Percentiles rank a stretch among this genome's conserved stretches.
phyloP scores from a whole-genome alignment of 176 grass and related monocot genomes.

The Dendrocalamus sinicus region DNA sequence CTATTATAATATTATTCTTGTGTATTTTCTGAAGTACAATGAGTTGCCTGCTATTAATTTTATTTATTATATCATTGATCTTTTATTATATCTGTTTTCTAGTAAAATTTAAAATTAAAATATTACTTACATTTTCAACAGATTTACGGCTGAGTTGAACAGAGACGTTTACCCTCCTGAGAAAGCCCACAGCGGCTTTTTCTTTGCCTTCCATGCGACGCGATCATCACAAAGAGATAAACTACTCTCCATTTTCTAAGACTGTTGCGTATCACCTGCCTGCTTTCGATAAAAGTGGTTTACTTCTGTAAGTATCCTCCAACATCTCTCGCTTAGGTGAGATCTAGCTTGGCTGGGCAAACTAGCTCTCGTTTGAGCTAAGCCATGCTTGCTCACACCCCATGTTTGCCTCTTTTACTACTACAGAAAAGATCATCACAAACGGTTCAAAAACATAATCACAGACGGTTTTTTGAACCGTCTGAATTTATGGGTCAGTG shows the following conservation, averaged over 20 bases:
- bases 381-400: background rate
- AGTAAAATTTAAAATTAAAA: no score
- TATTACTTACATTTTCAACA: no score
- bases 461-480: no score
- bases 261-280: background rate
- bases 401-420: background rate
- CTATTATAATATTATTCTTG: no score
- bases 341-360: background rate
- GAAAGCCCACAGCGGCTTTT: slow-evolving; percentile 3
- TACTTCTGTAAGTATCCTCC: slow-evolving; percentile 2
- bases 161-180: background rate
- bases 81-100: no score
- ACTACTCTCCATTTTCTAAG: background rate
- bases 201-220: slow-evolving; percentile 24
- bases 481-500: no score
- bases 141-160: background rate
- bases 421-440: no score
- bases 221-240: background rate
- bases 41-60: no score
- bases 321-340: background rate
- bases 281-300: background rate
- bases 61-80: no score
- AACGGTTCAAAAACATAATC: no score
- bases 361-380: background rate
- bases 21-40: no score